Conservation (phyloP, 495 filamentous ascomycete species). For the Penicillium pulvis region DNA sequence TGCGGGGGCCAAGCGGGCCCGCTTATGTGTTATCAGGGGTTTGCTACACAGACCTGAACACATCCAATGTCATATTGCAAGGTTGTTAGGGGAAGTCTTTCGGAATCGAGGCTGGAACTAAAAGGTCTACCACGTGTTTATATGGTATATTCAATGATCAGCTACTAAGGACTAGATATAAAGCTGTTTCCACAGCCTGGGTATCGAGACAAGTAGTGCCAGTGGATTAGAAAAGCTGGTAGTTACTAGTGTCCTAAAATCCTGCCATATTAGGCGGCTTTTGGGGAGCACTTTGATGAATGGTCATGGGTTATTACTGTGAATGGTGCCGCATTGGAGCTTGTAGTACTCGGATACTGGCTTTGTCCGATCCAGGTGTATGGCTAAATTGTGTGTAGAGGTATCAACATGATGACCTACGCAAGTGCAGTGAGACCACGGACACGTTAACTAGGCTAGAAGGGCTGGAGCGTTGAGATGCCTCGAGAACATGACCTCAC, state of each 20-base stretch:
- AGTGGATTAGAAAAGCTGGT: too few relatives aligned
- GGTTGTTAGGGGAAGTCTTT: not conserved
- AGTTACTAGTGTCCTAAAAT: too few relatives aligned
- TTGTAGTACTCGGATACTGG: too few relatives aligned
- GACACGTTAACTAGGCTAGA: not conserved
- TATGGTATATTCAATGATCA: too few relatives aligned
- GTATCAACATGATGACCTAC: not conserved
- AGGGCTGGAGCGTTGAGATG: not conserved
- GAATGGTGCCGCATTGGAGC: too few relatives aligned
- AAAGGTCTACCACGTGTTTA: too few relatives aligned
- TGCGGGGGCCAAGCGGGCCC: conserved; percentile 2
- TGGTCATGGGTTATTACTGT: not conserved
- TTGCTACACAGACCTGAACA: not conserved
- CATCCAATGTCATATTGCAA: not conserved
- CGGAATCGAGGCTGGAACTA: not conserved
- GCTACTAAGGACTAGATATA: too few relatives aligned
- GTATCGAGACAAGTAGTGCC: too few relatives aligned
- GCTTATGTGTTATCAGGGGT: conserved; percentile 3
- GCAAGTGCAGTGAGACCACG: not conserved
- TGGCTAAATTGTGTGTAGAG: not conserved
- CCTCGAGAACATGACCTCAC: conserved; percentile 1
- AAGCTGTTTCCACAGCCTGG: too few relatives aligned
- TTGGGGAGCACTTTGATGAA: not conserved
- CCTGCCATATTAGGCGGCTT: not conserved
- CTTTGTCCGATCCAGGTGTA: too few relatives aligned